Evolutionary conservation across 331 rosid genomes (phyloP).

Genomic region (Arachis monticola): DNA sequence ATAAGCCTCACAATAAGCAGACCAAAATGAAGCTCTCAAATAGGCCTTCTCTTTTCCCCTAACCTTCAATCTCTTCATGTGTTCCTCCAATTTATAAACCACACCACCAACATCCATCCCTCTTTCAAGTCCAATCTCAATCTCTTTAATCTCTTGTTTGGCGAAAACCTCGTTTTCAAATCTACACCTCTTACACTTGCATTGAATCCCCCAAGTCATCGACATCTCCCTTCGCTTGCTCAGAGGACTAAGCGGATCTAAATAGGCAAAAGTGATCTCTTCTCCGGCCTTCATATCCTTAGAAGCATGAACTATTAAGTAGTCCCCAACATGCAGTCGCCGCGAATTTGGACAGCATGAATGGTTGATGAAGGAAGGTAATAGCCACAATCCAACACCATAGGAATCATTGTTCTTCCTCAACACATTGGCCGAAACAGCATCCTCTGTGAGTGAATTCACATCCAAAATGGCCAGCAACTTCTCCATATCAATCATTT

Average conservation of each 20-base stretch:
- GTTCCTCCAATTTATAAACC: constrained; percentile 72
- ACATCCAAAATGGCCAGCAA: constrained; percentile 70
- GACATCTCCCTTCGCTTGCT: constrained; percentile 65
- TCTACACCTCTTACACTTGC: constrained; percentile 78
- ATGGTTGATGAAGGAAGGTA: constrained; percentile 83
- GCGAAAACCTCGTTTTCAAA: constrained; percentile 60
- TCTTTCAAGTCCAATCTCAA: constrained; percentile 70
- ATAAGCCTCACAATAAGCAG: constrained; percentile 54
- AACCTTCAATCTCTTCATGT: constrained; percentile 72
- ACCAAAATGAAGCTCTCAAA: constrained; percentile 87
- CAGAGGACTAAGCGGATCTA: constrained; percentile 57
- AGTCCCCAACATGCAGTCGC: constrained; percentile 80
- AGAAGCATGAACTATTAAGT: constrained; percentile 74
- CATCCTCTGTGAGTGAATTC: constrained; percentile 78
- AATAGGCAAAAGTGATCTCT: constrained; percentile 75
- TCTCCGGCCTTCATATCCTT: constrained; percentile 85
- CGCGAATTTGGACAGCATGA: constrained; percentile 78
- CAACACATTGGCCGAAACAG: constrained; percentile 66
- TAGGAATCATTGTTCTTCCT: constrained; percentile 71
- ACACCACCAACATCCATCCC: constrained; percentile 65
- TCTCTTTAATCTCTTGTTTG: constrained; percentile 62
- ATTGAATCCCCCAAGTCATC: constrained; percentile 75
- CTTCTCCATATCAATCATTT: constrained; percentile 53
- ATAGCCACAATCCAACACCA: constrained; percentile 87
- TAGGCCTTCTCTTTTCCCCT: constrained; percentile 72